Conservation (phyloP, 2,329 filamentous ascomycete species). For the Lomentospora prolificans region DNA sequence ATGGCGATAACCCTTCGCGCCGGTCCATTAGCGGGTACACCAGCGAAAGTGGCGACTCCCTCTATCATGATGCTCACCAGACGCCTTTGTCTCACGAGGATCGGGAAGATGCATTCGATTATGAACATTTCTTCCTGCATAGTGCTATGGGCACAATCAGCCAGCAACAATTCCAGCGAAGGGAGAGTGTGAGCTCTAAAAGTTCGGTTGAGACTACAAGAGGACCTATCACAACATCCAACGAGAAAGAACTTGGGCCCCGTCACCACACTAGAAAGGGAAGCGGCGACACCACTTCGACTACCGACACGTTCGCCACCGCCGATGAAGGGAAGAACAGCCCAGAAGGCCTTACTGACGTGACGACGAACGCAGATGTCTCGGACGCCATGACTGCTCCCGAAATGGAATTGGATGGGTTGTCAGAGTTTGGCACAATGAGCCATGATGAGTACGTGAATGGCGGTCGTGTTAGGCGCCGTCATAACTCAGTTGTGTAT, state of each 20-base stretch:
- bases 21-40: constrained; percentile 30
- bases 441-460: constrained; percentile 18
- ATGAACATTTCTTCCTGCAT: constrained; percentile 90
- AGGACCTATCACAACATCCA: constrained; percentile 25
- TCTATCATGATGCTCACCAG: constrained; percentile 52
- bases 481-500: constrained; percentile 26
- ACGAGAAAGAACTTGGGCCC: constrained; percentile 16
- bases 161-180: constrained; percentile 34
- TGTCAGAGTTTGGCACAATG: neutral
- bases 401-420: neutral
- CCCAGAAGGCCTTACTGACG: constrained; percentile 17
- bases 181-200: constrained; percentile 47
- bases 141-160: constrained; percentile 77
- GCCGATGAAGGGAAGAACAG: constrained; percentile 40
- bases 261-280: constrained; percentile 25
- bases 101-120: constrained; percentile 90
- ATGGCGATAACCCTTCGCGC: constrained; percentile 19
- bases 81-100: constrained; percentile 75
- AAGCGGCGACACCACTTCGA: constrained; percentile 40
- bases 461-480: constrained; percentile 3
- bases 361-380: constrained; percentile 14
- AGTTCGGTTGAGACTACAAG: constrained; percentile 53
- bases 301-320: constrained; percentile 46
- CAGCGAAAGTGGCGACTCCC: constrained; percentile 54
- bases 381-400: neutral